Conservation (phyloP, 306 rosid species). For the Lupinus albus region DNA sequence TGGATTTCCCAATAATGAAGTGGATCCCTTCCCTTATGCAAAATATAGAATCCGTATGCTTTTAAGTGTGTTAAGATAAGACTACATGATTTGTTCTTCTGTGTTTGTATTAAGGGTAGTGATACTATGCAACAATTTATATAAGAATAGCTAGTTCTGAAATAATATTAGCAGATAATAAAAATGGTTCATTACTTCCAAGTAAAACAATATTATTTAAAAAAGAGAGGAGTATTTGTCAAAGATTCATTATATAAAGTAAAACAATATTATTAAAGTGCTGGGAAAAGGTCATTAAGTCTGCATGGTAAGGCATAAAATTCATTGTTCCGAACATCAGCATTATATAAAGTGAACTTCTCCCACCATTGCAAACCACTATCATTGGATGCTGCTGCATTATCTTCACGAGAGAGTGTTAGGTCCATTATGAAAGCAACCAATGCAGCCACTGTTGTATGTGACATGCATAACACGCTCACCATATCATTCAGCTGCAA, state of each 20-base stretch:
- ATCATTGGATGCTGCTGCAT: constrained; percentile 51
- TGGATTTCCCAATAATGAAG: no score
- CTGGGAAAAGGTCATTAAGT: no score
- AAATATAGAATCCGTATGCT: not conserved
- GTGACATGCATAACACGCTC: constrained; percentile 69
- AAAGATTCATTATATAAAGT: no score
- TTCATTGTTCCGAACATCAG: constrained; percentile 70
- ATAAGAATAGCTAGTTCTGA: not conserved
- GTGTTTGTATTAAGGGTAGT: not conserved
- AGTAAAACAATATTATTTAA: no score
- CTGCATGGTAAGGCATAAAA: constrained; percentile 51
- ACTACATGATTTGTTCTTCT: not conserved
- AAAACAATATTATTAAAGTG: no score
- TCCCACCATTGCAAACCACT: constrained; percentile 74
- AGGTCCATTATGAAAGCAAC: constrained; percentile 66
- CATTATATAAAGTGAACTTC: constrained; percentile 56
- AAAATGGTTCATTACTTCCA: no score
- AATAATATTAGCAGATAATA: not conserved
- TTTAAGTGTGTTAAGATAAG: not conserved
- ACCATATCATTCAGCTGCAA: constrained; percentile 43
- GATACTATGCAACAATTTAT: no score
- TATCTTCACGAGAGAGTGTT: constrained; percentile 52
- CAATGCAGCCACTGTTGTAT: constrained; percentile 67
- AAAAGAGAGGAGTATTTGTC: no score
- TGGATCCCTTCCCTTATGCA: no score